phyloP scores from a whole-genome alignment of 495 filamentous ascomycete genomes.

The Tuber borchii region DNA sequence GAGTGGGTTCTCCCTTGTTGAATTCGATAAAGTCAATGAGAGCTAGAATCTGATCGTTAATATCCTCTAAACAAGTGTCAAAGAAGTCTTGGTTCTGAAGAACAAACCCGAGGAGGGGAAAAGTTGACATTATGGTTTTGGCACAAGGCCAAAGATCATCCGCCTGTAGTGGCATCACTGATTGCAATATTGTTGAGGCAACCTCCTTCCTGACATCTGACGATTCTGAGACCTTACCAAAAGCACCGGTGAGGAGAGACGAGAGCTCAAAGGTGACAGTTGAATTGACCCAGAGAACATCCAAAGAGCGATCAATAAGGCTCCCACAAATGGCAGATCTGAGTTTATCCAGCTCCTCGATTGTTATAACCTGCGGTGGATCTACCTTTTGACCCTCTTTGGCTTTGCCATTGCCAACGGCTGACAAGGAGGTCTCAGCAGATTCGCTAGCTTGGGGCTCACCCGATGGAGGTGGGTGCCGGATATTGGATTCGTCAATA shows the following conservation, averaged over 20 bases:
- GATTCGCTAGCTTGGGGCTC: slow-evolving; percentile 40
- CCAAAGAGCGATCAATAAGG: slow-evolving; percentile 80
- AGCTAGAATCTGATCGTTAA: slow-evolving; percentile 69
- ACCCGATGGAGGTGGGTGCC: slow-evolving; percentile 30
- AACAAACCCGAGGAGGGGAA: slow-evolving; percentile 82
- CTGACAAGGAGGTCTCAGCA: slow-evolving; percentile 40
- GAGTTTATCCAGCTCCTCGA: slow-evolving; percentile 78
- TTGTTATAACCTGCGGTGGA: slow-evolving; percentile 49
- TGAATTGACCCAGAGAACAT: slow-evolving; percentile 78
- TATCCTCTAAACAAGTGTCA: slow-evolving; percentile 60
- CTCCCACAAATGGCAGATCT: slow-evolving; percentile 64
- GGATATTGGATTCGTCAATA: slow-evolving; percentile 44
- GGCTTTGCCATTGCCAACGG: slow-evolving; percentile 35
- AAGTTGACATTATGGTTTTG: slow-evolving; percentile 85
- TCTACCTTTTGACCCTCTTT: slow-evolving; percentile 34
- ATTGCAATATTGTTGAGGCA: slow-evolving; percentile 73
- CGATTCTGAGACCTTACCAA: slow-evolving; percentile 61
- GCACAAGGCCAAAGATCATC: slow-evolving; percentile 63
- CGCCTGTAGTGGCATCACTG: slow-evolving; percentile 71
- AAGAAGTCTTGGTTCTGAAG: slow-evolving; percentile 79
- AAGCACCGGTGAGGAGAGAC: slow-evolving; percentile 71
- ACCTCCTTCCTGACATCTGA: slow-evolving; percentile 64
- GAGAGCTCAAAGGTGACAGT: slow-evolving; percentile 87
- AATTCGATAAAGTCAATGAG: slow-evolving; percentile 77
- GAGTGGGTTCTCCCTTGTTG: slow-evolving; percentile 65